phyloP scores from a whole-genome alignment of 2,329 filamentous ascomycete species.

The Beauveria varroae region DNA sequence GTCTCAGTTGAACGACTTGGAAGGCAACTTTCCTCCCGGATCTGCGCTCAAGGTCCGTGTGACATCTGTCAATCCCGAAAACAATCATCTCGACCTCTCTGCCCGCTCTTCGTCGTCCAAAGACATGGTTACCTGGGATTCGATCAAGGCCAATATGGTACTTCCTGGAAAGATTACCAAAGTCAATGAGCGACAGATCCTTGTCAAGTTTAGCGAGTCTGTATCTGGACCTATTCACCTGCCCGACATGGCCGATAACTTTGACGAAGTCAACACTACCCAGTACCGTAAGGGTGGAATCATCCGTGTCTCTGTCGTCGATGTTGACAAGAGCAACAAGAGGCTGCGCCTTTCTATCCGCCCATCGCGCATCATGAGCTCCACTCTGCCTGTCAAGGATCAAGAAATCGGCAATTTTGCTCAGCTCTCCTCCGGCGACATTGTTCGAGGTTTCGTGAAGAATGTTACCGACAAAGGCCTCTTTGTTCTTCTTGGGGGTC shows the following conservation, averaged over 20 bases:
- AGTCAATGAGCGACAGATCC: conserved; percentile 71
- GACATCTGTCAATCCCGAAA: conserved; percentile 61
- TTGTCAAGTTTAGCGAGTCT: conserved; percentile 76
- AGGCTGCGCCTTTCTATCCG: conserved; percentile 72
- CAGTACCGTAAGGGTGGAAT: conserved; percentile 78
- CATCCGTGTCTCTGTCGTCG: conserved; percentile 76
- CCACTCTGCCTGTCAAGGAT: conserved; percentile 72
- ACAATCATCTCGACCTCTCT: conserved; percentile 76
- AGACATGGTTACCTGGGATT: conserved; percentile 55
- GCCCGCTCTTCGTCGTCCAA: conserved; percentile 52
- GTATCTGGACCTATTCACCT: conserved; percentile 75
- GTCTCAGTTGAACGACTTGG: conserved; percentile 66
- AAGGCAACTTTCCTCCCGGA: conserved; percentile 79
- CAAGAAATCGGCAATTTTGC: conserved; percentile 63
- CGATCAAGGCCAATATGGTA: conserved; percentile 70
- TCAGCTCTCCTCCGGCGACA: conserved; percentile 68
- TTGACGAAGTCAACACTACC: conserved; percentile 67
- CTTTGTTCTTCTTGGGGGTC: conserved; percentile 76
- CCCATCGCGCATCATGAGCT: conserved; percentile 83
- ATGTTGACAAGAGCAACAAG: conserved; percentile 78
- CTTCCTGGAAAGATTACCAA: conserved; percentile 80
- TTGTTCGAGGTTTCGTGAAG: conserved; percentile 87
- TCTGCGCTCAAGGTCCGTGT: conserved; percentile 78
- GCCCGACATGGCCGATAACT: conserved; percentile 81
- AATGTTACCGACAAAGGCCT: conserved; percentile 83